phyloP scores from a whole-genome alignment of 352 stramenopile genomes.

The Pythium monospermum region DNA sequence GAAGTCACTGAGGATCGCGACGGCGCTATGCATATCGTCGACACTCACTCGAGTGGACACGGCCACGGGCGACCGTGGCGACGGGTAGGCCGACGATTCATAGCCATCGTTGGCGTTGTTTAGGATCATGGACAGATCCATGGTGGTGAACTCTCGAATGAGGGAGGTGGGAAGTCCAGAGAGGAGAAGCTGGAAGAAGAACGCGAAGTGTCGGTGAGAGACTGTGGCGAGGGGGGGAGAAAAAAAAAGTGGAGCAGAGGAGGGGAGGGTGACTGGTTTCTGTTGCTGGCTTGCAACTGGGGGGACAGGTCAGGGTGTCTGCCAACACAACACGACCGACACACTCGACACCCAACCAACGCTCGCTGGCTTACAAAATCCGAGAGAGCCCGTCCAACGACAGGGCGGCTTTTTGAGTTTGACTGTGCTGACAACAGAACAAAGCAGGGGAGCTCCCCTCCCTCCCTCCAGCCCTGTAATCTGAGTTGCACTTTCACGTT shows the following conservation, averaged over 20 bases:
- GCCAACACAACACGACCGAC: slow-evolving; percentile 18
- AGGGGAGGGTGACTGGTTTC: slow-evolving; percentile 17
- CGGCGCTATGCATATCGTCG: slow-evolving; percentile 54
- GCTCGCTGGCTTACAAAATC: slow-evolving; percentile 17
- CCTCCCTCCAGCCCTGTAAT: slow-evolving; percentile 14
- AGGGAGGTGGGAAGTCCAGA: slow-evolving; percentile 8
- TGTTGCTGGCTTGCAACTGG: slow-evolving; percentile 26
- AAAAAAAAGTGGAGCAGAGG: slow-evolving; percentile 12
- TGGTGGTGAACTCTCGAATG: slow-evolving; percentile 8
- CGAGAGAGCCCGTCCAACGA: slow-evolving; percentile 19
- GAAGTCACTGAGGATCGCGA: slow-evolving; percentile 64
- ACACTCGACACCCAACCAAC: slow-evolving; percentile 8
- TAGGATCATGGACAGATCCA: slow-evolving; percentile 28
- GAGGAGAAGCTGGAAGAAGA: not conserved
- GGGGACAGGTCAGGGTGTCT: slow-evolving; percentile 15
- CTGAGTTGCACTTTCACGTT: slow-evolving; percentile 29
- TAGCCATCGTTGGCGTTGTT: slow-evolving; percentile 19
- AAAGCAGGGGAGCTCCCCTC: slow-evolving; percentile 1
- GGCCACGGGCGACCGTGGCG: slow-evolving; percentile 2
- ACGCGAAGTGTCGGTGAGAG: no score
- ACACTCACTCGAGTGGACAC: slow-evolving; percentile 29
- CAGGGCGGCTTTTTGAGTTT: slow-evolving; percentile 14
- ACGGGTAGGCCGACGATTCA: slow-evolving; percentile 7
- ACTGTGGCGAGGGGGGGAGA: no score
- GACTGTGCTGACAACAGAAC: slow-evolving; percentile 19